Conservation (phyloP, 2,329 filamentous ascomycete species). For the Penicillium hordei region DNA sequence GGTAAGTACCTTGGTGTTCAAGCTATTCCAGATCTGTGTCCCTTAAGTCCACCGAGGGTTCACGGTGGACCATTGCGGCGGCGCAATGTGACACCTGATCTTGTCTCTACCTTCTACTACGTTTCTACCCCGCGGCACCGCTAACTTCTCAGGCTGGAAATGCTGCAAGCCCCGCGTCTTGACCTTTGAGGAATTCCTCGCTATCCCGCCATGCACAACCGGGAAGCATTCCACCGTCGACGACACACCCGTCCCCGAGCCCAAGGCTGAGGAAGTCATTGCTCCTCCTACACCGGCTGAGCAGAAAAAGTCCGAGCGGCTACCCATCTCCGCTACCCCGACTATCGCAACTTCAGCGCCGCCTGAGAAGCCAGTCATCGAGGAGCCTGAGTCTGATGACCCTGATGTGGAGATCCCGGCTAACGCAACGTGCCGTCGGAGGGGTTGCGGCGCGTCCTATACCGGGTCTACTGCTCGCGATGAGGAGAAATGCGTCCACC, state of each 20-base stretch:
- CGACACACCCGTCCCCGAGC: constrained; percentile 55
- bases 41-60: constrained; percentile 12
- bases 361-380: constrained; percentile 36
- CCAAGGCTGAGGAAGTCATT: constrained; percentile 35
- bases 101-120: neutral
- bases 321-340: constrained; percentile 25
- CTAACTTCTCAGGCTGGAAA: constrained; percentile 74
- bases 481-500: constrained; percentile 78
- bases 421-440: constrained; percentile 74
- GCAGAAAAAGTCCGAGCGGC: constrained; percentile 18
- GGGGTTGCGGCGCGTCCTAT: constrained; percentile 69
- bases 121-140: neutral
- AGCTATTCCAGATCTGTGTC: constrained; percentile 18
- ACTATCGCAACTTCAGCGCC: constrained; percentile 34
- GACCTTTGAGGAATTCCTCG: constrained; percentile 97
- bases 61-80: constrained; percentile 8
- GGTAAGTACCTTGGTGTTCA: constrained; percentile 57
- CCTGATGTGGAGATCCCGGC: constrained; percentile 69
- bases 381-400: constrained; percentile 87
- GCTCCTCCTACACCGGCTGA: constrained; percentile 24
- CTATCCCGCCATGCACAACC: constrained; percentile 86
- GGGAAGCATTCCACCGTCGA: constrained; percentile 92
- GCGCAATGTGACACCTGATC: neutral
- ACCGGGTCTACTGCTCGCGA: constrained; percentile 59
- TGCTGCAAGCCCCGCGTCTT: constrained; percentile 97